Percentiles rank a stretch among this genome's conserved stretches.
These are phyloP conservation scores for Trichoderma asperelloides DNA, from an alignment of 495 filamentous ascomycete species.

Conservation along the genomic window DNA sequence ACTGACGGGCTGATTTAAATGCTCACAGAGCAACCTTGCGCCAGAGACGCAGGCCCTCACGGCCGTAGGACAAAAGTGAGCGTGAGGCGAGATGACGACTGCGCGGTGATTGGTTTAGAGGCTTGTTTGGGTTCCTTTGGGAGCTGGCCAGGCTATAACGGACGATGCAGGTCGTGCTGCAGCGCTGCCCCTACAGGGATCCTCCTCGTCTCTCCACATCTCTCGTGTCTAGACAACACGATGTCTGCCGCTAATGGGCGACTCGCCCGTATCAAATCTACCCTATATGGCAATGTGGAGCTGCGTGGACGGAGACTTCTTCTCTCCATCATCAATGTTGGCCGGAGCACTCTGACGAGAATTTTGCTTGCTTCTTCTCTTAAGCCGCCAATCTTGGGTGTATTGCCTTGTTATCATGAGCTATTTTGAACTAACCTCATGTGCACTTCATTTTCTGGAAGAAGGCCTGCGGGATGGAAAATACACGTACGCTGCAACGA, in stretches of 20 bases:
- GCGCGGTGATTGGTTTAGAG: background rate
- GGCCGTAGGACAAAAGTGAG: background rate
- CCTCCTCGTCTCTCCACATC: no score
- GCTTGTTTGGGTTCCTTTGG: background rate
- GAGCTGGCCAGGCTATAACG: background rate
- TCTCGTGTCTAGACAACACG: background rate
- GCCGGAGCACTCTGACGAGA: no score
- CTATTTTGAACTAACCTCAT: no score
- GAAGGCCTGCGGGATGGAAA: no score
- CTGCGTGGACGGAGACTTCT: background rate
- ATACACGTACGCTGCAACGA: no score
- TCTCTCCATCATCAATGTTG: no score
- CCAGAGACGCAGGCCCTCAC: background rate
- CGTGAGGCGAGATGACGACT: background rate
- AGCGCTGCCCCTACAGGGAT: background rate
- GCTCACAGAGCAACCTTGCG: background rate
- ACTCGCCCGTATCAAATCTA: background rate
- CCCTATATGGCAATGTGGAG: background rate
- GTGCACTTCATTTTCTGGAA: no score
- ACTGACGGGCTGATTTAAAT: background rate
- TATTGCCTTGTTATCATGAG: no score
- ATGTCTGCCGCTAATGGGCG: background rate
- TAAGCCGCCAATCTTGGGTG: no score
- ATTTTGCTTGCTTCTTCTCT: no score
- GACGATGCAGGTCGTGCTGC: background rate